Evolutionary conservation across 306 rosid species (phyloP).

Genomic region (Canavalia gladiata): DNA sequence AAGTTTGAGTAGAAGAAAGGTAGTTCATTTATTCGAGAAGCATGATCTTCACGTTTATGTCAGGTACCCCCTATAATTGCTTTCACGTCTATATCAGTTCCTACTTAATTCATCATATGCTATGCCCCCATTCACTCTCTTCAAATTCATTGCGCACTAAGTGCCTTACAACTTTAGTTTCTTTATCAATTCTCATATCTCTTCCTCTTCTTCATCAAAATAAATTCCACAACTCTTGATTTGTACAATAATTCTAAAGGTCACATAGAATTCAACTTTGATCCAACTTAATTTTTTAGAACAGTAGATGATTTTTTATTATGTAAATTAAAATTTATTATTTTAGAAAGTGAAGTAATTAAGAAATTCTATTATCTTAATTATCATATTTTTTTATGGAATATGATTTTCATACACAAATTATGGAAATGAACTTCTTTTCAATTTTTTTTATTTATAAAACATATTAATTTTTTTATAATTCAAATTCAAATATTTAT

Average conservation of each 20-base stretch:
- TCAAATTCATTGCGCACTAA: background rate
- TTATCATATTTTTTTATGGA: too few species aligned
- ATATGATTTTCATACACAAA: too few species aligned
- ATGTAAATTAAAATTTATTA: too few species aligned
- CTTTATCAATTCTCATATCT: background rate
- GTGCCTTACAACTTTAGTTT: background rate
- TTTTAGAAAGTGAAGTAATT: too few species aligned
- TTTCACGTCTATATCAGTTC: constrained; percentile 10
- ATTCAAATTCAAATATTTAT: too few species aligned
- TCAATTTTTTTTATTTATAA: too few species aligned
- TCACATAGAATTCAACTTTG: background rate
- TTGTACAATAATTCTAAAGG: background rate
- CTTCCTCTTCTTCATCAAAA: background rate
- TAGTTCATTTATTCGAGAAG: constrained; percentile 49
- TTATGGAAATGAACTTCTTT: too few species aligned
- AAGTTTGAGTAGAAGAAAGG: constrained; percentile 10
- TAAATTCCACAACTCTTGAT: background rate
- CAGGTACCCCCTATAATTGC: constrained; percentile 46
- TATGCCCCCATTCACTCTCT: background rate
- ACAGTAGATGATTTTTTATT: background rate
- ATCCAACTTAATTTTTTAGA: background rate
- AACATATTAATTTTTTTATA: too few species aligned
- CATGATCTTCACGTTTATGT: constrained; percentile 60
- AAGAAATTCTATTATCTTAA: too few species aligned
- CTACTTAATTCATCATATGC: background rate